phyloP scores from a whole-genome alignment of 768 basidiomycete species.

The Cyathus striatus region DNA sequence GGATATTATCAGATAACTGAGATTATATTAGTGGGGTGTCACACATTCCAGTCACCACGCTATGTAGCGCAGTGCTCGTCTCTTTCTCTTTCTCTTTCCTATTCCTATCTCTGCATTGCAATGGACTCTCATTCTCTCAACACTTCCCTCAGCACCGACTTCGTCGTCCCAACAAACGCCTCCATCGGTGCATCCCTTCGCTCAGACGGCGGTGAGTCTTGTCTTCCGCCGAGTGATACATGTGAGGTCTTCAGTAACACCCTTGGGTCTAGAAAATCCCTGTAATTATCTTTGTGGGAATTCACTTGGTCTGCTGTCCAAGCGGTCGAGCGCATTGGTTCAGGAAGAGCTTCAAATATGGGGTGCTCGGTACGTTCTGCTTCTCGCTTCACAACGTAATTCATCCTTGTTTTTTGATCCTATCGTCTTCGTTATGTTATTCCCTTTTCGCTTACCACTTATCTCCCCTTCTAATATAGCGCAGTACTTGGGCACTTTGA shows the following conservation, averaged over 20 bases:
- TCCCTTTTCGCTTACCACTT: conserved; percentile 10
- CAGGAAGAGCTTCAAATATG: conserved; percentile 83
- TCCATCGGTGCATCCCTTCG: conserved; percentile 38
- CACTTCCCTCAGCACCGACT: conserved; percentile 44
- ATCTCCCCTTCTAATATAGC: conserved; percentile 33
- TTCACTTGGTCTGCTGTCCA: conserved; percentile 82
- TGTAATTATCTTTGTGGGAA: conserved; percentile 94
- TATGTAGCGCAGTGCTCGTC: too few relatives aligned
- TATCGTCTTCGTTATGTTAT: conserved; percentile 5
- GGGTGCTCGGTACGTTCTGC: conserved; percentile 54
- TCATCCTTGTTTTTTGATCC: conserved; percentile 4
- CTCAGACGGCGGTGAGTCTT: conserved; percentile 31
- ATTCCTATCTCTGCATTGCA: background rate
- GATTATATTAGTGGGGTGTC: too few relatives aligned
- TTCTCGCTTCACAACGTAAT: too few relatives aligned
- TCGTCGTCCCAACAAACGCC: conserved; percentile 50
- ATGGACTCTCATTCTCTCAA: background rate
- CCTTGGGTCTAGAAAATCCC: conserved; percentile 33
- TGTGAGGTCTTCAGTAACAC: background rate
- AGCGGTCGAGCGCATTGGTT: conserved; percentile 64
- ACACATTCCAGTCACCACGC: too few relatives aligned
- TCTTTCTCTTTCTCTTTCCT: too few relatives aligned
- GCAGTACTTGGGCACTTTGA: conserved; percentile 86
- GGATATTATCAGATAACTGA: too few relatives aligned
- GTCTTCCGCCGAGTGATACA: background rate